A percentile compares a stretch with the other conserved stretches of the same genome.
Conservation (phyloP, 2,329 filamentous ascomycete genomes). For the Colletotrichum coccodes region DNA sequence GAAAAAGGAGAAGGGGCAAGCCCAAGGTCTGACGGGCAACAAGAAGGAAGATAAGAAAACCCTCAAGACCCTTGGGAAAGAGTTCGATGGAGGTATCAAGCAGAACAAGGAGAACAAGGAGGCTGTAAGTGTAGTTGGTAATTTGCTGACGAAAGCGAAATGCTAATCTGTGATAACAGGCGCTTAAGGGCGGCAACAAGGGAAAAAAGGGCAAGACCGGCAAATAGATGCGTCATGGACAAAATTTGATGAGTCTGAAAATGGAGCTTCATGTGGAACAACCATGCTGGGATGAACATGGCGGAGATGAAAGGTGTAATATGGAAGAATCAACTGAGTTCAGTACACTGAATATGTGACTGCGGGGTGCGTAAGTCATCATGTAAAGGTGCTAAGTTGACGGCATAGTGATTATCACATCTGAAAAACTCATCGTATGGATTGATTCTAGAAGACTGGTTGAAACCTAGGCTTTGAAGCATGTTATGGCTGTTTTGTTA, state of each 20-base stretch:
- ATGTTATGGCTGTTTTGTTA: no score
- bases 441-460: no score
- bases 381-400: no score
- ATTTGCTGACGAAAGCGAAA: background rate
- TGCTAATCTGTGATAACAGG: background rate
- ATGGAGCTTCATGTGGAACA: background rate
- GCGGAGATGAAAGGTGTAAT: background rate
- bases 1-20: conserved; percentile 4
- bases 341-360: no score
- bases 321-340: background rate
- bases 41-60: background rate
- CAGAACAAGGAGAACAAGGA: conserved; percentile 10
- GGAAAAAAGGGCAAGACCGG: conserved; percentile 2
- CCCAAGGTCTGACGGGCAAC: conserved; percentile 2
- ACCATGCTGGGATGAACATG: background rate
- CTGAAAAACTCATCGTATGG: no score
- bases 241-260: no score
- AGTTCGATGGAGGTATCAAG: background rate
- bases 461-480: no score
- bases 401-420: no score
- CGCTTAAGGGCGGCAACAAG: background rate
- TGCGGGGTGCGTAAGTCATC: no score
- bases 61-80: background rate
- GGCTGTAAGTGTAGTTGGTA: background rate
- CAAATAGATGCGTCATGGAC: background rate